These are phyloP conservation scores for Claviceps purpurea DNA, from an alignment of 2,329 filamentous ascomycete species.

Conservation along the genomic window DNA sequence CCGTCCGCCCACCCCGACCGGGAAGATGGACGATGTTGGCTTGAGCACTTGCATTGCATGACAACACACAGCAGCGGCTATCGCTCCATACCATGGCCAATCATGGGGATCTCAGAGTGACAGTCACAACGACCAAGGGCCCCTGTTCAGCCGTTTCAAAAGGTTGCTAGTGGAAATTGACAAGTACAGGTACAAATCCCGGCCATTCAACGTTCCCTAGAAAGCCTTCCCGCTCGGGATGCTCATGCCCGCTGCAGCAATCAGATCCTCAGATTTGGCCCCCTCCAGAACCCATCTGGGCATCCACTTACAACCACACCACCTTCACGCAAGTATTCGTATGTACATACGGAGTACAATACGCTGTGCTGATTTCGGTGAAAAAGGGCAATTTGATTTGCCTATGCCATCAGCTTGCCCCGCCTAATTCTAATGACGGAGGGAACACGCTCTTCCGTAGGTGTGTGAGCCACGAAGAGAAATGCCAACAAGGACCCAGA, in stretches of 20 bases:
- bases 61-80: slow-evolving; percentile 26
- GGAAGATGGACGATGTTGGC: slow-evolving; percentile 10
- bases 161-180: slow-evolving; percentile 5
- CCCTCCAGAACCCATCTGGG: background rate
- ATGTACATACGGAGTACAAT: too few species aligned
- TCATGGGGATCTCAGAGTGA: slow-evolving; percentile 9
- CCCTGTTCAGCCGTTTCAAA: slow-evolving; percentile 18
- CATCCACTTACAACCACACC: slow-evolving; percentile 3
- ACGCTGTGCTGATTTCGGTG: slow-evolving; percentile 15
- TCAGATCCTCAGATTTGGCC: slow-evolving; percentile 3
- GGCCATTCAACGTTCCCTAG: background rate
- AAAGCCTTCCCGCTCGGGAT: slow-evolving; percentile 2
- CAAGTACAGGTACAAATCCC: slow-evolving; percentile 4
- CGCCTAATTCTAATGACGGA: too few species aligned
- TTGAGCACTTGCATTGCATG: slow-evolving; percentile 26
- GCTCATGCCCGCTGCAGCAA: slow-evolving; percentile 2
- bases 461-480: too few species aligned
- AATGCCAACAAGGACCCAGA: background rate
- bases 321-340: background rate
- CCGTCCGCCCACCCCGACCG: slow-evolving; percentile 4
- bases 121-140: slow-evolving; percentile 11
- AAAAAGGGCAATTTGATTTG: slow-evolving; percentile 11
- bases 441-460: background rate
- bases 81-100: slow-evolving; percentile 24
- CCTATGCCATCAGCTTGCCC: slow-evolving; percentile 7